Evolutionary conservation across 768 basidiomycete genomes (phyloP).

Genomic region (Pisolithus marmoratus): DNA sequence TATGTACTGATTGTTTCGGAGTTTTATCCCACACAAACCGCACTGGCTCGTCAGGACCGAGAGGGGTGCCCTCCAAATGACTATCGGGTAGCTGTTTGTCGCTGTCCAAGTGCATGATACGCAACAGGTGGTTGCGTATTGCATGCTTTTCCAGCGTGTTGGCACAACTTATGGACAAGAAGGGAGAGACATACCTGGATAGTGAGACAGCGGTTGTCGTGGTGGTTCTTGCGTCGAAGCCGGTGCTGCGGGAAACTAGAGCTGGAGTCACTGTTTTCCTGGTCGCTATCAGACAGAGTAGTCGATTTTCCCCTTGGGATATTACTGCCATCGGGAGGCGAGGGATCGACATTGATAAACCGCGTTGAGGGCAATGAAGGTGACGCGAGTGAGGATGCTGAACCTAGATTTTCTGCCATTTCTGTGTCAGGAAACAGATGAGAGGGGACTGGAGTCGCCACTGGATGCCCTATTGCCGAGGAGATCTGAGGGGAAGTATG

Average conservation of each 20-base stretch:
- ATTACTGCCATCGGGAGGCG: slow-evolving; percentile 1
- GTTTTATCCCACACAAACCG: slow-evolving; percentile 82
- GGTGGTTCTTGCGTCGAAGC: slow-evolving; percentile 48
- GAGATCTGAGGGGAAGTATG: slow-evolving; percentile 18
- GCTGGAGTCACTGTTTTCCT: slow-evolving; percentile 30
- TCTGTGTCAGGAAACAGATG: slow-evolving; percentile 3
- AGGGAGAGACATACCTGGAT: slow-evolving; percentile 46
- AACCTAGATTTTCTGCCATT: slow-evolving; percentile 3
- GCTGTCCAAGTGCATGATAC: slow-evolving; percentile 48
- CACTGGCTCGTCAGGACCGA: slow-evolving; percentile 47
- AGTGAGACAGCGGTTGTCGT: slow-evolving; percentile 60
- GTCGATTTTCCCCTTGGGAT: slow-evolving; percentile 26
- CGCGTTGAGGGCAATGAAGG: slow-evolving; percentile 12
- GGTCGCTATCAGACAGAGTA: slow-evolving; percentile 32
- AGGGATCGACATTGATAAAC: slow-evolving; percentile 15
- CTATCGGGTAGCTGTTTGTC: slow-evolving; percentile 59
- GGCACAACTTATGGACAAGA: neutral
- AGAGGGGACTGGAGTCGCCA: slow-evolving; percentile 6
- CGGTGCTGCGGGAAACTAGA: slow-evolving; percentile 29
- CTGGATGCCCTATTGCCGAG: slow-evolving; percentile 3
- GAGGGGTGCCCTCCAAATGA: slow-evolving; percentile 46
- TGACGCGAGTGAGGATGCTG: slow-evolving; percentile 8
- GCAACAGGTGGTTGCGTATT: slow-evolving; percentile 61
- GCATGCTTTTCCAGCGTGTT: slow-evolving; percentile 47
- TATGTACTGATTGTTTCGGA: slow-evolving; percentile 67